Conservation (phyloP, 2,329 filamentous ascomycete genomes). For the Aspergillus candidus region DNA sequence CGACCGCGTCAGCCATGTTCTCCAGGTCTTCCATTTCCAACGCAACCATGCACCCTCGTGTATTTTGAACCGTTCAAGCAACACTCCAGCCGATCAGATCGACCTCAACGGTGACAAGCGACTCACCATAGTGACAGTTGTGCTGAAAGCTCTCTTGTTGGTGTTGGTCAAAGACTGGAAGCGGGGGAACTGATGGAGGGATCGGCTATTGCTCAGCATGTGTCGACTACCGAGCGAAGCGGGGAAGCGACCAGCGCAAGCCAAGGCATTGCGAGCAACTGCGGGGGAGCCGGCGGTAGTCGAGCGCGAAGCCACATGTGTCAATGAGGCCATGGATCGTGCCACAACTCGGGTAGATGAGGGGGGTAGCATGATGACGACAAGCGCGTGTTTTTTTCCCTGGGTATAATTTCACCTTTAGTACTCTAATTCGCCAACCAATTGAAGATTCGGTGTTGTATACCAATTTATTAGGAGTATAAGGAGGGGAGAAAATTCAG, state of each 20-base stretch:
- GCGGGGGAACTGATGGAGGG: conserved; percentile 29
- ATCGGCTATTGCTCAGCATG: conserved; percentile 27
- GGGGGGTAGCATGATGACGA: conserved; percentile 29
- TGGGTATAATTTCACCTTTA: too few relatives aligned
- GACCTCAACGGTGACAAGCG: conserved; percentile 1
- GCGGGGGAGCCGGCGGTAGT: conserved; percentile 29
- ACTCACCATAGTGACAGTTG: conserved; percentile 35
- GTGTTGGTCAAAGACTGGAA: conserved; percentile 29
- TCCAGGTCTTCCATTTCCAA: too few relatives aligned
- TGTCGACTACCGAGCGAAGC: conserved; percentile 21
- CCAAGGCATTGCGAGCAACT: conserved; percentile 25
- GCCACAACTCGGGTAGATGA: conserved; percentile 32
- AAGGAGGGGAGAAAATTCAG: background rate
- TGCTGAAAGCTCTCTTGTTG: conserved; percentile 32
- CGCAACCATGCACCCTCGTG: too few relatives aligned
- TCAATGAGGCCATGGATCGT: conserved; percentile 32
- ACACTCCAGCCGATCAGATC: conserved; percentile 3
- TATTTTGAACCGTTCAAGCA: conserved; percentile 6
- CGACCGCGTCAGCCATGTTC: background rate
- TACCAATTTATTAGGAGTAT: background rate
- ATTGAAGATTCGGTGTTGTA: too few relatives aligned
- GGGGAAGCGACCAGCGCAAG: conserved; percentile 25
- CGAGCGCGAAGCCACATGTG: conserved; percentile 27
- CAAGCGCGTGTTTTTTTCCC: conserved; percentile 9
- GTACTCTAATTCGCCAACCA: too few relatives aligned